Conservation (phyloP, 1,139 yeast genomes). For the Meyerozyma athensensis region DNA sequence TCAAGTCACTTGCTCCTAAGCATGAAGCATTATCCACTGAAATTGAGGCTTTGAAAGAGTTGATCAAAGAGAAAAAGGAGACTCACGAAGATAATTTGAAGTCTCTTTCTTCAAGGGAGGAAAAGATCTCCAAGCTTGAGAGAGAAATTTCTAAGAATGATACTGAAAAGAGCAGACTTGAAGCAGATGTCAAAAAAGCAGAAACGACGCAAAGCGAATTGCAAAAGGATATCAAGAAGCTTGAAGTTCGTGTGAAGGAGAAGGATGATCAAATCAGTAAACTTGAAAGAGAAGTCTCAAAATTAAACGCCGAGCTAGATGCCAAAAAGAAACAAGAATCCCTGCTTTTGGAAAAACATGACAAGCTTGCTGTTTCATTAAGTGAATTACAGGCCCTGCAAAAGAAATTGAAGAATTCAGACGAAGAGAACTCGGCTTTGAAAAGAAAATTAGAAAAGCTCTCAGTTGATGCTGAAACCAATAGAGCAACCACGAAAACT, state of each 20-base stretch:
- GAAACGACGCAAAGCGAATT: neutral
- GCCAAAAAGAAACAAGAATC: neutral
- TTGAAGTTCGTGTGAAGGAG: constrained; percentile 2
- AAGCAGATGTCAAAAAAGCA: neutral
- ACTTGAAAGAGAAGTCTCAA: constrained; percentile 1
- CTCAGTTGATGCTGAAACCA: neutral
- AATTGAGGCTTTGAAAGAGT: constrained; percentile 10
- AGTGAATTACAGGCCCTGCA: neutral
- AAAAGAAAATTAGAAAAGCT: neutral
- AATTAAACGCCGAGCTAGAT: neutral
- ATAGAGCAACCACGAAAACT: neutral
- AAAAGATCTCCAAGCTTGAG: constrained; percentile 9
- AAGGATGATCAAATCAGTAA: neutral
- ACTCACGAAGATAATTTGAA: constrained; percentile 9
- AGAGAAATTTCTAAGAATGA: constrained; percentile 8
- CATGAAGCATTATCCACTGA: constrained; percentile 9
- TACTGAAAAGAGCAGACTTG: constrained; percentile 8
- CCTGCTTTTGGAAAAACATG: neutral
- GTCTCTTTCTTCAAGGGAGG: constrained; percentile 10
- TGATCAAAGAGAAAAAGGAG: constrained; percentile 13
- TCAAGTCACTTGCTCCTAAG: too few species aligned
- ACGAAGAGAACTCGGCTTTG: neutral
- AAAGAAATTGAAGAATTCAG: neutral
- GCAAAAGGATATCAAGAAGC: neutral
- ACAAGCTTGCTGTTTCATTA: neutral